phyloP scores from a whole-genome alignment of 2,329 filamentous ascomycete species.

The Pseudocercospora fijiensis region DNA sequence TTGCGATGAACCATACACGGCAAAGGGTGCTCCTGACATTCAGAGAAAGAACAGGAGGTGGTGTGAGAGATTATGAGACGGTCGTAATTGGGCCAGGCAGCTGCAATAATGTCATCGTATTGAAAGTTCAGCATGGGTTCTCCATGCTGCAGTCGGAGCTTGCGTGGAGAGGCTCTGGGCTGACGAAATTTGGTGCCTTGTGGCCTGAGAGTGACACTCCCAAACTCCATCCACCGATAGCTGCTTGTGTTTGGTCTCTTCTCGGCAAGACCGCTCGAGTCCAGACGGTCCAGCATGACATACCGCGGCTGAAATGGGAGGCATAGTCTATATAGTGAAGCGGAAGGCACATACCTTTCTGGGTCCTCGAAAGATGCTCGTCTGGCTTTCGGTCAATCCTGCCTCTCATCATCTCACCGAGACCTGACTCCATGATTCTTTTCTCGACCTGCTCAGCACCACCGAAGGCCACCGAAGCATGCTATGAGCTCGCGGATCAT shows the following conservation, averaged over 20 bases:
- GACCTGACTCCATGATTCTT: background rate
- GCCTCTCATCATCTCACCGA: background rate
- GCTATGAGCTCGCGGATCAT: background rate
- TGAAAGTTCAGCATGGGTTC: background rate
- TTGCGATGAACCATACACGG: constrained; percentile 19
- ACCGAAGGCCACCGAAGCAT: background rate
- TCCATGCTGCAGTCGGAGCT: constrained; percentile 2
- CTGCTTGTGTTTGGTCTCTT: too few species aligned
- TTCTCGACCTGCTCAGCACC: background rate
- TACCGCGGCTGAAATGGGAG: too few species aligned
- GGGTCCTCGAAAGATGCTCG: background rate
- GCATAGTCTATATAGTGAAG: background rate
- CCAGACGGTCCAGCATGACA: too few species aligned
- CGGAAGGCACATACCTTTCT: too few species aligned
- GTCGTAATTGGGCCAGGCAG: constrained; percentile 20
- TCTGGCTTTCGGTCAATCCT: background rate
- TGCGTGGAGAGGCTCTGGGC: background rate
- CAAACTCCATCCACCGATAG: too few species aligned
- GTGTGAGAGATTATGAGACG: background rate
- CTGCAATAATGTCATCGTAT: constrained; percentile 17
- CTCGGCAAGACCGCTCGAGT: too few species aligned
- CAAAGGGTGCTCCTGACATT: constrained; percentile 19
- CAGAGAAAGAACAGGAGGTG: constrained; percentile 10
- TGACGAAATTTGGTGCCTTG: background rate
- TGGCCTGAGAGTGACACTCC: background rate